Evolutionary conservation across 352 stramenopile genomes (phyloP).

Genomic region (Aphanomyces astaci): DNA sequence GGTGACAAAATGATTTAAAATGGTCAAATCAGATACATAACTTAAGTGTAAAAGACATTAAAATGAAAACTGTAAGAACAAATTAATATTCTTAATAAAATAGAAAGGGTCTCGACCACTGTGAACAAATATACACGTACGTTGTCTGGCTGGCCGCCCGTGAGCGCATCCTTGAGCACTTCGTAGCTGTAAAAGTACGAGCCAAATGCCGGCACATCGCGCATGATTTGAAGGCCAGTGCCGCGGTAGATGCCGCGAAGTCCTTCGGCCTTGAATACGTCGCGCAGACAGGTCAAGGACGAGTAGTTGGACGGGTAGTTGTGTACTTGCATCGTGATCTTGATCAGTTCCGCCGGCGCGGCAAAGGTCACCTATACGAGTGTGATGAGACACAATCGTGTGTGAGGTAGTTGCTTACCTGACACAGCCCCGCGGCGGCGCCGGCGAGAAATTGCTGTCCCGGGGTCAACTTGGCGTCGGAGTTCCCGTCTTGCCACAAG

Average conservation of each 20-base stretch:
- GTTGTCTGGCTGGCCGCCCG: constrained; percentile 39
- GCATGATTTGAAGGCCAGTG: constrained; percentile 53
- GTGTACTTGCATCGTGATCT: constrained; percentile 76
- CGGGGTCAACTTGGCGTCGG: constrained; percentile 30
- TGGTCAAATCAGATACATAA: no score
- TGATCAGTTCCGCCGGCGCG: constrained; percentile 66
- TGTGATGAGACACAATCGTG: neutral
- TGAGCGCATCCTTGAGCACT: constrained; percentile 50
- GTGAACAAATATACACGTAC: no score
- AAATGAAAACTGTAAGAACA: no score
- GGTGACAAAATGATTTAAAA: no score
- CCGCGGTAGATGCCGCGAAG: constrained; percentile 48
- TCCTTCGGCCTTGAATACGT: constrained; percentile 37
- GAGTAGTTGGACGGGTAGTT: constrained; percentile 39
- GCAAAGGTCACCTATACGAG: constrained; percentile 40
- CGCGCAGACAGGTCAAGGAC: constrained; percentile 39
- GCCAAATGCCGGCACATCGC: constrained; percentile 71
- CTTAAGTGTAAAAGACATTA: no score
- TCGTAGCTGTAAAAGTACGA: constrained; percentile 80
- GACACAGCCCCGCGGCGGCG: constrained; percentile 49
- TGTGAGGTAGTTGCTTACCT: constrained; percentile 33
- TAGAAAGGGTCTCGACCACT: no score
- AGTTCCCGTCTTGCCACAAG: constrained; percentile 32
- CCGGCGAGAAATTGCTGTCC: constrained; percentile 51
- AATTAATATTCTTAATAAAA: no score